Evolutionary conservation across 768 basidiomycete species (phyloP).

Genomic region (Agrocybe praecox): DNA sequence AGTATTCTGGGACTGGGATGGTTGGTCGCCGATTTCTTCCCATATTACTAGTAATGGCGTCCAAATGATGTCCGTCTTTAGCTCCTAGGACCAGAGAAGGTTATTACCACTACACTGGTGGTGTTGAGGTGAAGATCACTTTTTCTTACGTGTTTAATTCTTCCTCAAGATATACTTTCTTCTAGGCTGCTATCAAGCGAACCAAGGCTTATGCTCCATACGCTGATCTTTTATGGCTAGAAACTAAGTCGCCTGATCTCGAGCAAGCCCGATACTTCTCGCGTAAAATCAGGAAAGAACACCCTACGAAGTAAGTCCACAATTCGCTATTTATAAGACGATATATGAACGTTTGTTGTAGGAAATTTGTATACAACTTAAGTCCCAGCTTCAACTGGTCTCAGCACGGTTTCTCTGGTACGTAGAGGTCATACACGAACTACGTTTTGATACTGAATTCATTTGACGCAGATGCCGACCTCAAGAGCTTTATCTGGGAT

Average conservation of each 20-base stretch:
- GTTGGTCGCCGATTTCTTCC: conserved; percentile 43
- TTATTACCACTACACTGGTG: conserved; percentile 86
- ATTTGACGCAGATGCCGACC: conserved; percentile 53
- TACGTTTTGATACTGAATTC: conserved; percentile 1
- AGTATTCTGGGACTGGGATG: conserved; percentile 90
- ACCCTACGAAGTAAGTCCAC: conserved; percentile 66
- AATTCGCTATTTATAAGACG: background rate
- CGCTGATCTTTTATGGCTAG: conserved; percentile 90
- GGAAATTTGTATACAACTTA: conserved; percentile 90
- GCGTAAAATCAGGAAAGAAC: conserved; percentile 66
- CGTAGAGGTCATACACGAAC: conserved; percentile 5
- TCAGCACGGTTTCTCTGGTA: conserved; percentile 76
- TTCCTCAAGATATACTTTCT: background rate
- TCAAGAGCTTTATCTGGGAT: conserved; percentile 90
- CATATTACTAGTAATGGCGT: background rate
- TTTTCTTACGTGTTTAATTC: conserved; percentile 2
- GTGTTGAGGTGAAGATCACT: conserved; percentile 53
- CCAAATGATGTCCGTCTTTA: conserved; percentile 26
- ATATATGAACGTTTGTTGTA: conserved; percentile 22
- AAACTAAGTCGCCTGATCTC: conserved; percentile 88
- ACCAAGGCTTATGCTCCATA: conserved; percentile 81
- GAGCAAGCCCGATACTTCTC: conserved; percentile 81
- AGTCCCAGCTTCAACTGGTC: conserved; percentile 96
- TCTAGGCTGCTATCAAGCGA: conserved; percentile 77
- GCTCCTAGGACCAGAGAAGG: conserved; percentile 90